Conservation (phyloP, 768 basidiomycete genomes). For the Coprinopsis cinerea region DNA sequence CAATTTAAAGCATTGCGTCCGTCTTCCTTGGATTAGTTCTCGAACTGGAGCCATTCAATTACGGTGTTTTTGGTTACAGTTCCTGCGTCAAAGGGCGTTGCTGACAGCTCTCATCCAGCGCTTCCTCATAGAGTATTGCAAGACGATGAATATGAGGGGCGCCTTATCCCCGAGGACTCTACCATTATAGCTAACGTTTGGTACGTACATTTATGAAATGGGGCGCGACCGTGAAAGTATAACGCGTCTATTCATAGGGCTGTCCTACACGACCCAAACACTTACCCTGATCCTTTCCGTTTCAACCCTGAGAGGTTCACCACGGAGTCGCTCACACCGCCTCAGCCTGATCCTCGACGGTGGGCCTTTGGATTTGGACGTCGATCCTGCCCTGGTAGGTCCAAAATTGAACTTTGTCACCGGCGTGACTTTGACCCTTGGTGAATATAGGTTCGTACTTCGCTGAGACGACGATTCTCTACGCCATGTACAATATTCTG, state of each 20-base stretch:
- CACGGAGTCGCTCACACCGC: not conserved
- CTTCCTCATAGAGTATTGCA: constrained; percentile 35
- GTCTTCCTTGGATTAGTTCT: too few relatives aligned
- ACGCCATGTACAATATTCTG: constrained; percentile 15
- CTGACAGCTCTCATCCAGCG: constrained; percentile 22
- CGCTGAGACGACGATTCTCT: constrained; percentile 16
- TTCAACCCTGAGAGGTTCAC: constrained; percentile 19
- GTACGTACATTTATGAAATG: constrained; percentile 18
- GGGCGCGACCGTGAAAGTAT: too few relatives aligned
- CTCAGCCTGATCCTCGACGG: constrained; percentile 16
- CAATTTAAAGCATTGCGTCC: too few relatives aligned
- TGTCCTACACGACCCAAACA: constrained; percentile 20
- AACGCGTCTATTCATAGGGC: constrained; percentile 15
- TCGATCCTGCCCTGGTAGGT: constrained; percentile 18
- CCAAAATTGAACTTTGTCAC: not conserved
- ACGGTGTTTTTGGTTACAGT: too few relatives aligned
- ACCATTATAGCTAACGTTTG: constrained; percentile 44
- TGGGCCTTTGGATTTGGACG: constrained; percentile 20
- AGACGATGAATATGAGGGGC: constrained; percentile 42
- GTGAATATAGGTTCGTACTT: constrained; percentile 14
- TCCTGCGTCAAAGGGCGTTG: too few relatives aligned
- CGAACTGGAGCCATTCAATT: too few relatives aligned
- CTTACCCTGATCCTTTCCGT: constrained; percentile 15
- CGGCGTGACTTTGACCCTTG: not conserved
- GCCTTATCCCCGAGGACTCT: constrained; percentile 38